Conservation (phyloP, 2,329 filamentous ascomycete genomes). For the Trichoderma brevicompactum region DNA sequence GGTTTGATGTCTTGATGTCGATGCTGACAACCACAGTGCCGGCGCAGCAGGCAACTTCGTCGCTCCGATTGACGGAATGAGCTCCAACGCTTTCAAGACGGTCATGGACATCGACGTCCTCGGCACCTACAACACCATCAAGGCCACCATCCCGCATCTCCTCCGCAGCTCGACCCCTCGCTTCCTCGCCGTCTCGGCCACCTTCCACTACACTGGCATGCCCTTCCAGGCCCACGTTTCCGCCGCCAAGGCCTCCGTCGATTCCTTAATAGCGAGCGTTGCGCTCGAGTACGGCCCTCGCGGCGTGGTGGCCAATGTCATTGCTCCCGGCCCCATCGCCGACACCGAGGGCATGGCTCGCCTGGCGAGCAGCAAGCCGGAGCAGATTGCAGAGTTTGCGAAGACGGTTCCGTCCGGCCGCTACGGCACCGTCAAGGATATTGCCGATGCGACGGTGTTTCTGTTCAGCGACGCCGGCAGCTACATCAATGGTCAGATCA, state of each 20-base stretch:
- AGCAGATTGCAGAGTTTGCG: constrained; percentile 41
- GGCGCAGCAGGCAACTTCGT: constrained; percentile 97
- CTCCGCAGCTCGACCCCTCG: constrained; percentile 75
- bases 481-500: constrained; percentile 80
- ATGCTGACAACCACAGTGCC: constrained; percentile 59
- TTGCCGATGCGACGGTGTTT: constrained; percentile 90
- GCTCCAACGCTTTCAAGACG: constrained; percentile 87
- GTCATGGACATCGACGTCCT: constrained; percentile 97
- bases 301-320: constrained; percentile 85
- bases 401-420: constrained; percentile 72
- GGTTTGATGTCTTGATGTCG: neutral
- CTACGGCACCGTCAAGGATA: constrained; percentile 80
- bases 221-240: constrained; percentile 88
- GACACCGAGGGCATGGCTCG: constrained; percentile 81
- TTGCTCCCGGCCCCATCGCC: constrained; percentile 84
- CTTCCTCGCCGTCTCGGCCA: constrained; percentile 88
- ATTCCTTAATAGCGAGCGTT: constrained; percentile 78
- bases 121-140: constrained; percentile 92
- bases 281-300: constrained; percentile 88
- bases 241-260: constrained; percentile 88
- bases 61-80: constrained; percentile 79
- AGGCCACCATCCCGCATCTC: constrained; percentile 85
- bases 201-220: constrained; percentile 86
- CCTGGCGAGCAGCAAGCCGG: constrained; percentile 50
- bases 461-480: constrained; percentile 84